A percentile compares a stretch with the other conserved stretches of the same genome.
These are phyloP conservation scores for Dacryopinax spathularia DNA, from an alignment of 768 basidiomycete genomes.

Conservation along the genomic window DNA sequence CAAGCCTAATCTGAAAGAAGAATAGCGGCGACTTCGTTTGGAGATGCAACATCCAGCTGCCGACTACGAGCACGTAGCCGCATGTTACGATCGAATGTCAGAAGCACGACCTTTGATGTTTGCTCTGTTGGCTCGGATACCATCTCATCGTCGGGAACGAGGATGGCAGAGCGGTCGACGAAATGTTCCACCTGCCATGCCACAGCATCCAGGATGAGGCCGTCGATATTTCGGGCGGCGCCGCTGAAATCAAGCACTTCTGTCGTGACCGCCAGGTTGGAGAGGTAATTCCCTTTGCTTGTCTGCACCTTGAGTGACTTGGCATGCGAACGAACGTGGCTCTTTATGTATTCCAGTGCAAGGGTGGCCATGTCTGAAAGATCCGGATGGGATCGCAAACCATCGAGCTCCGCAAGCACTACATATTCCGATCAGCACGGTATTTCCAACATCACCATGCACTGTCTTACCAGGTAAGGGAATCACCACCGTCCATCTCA, in stretches of 20 bases:
- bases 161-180: conserved; percentile 64
- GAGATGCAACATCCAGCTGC: conserved; percentile 70
- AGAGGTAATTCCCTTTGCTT: conserved; percentile 83
- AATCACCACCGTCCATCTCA: conserved; percentile 75
- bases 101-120: conserved; percentile 68
- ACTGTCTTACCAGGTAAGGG: conserved; percentile 49
- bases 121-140: conserved; percentile 24
- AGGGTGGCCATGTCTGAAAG: conserved; percentile 62
- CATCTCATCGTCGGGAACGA: conserved; percentile 28
- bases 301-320: conserved; percentile 86
- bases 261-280: conserved; percentile 62
- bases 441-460: background rate
- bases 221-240: conserved; percentile 73
- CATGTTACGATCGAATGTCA: conserved; percentile 89
- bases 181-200: conserved; percentile 91
- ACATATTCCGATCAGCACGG: background rate
- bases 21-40: conserved; percentile 68
- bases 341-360: conserved; percentile 61
- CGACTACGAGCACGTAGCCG: conserved; percentile 81
- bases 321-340: conserved; percentile 58
- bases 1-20: conserved; percentile 22
- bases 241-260: conserved; percentile 61
- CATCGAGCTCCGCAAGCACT: conserved; percentile 94
- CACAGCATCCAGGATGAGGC: conserved; percentile 82
- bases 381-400: conserved; percentile 52